A percentile compares a stretch with the other conserved stretches of the same genome.
phyloP scores from a whole-genome alignment of 345 rosid genomes.

The Eutrema heterophyllum region DNA sequence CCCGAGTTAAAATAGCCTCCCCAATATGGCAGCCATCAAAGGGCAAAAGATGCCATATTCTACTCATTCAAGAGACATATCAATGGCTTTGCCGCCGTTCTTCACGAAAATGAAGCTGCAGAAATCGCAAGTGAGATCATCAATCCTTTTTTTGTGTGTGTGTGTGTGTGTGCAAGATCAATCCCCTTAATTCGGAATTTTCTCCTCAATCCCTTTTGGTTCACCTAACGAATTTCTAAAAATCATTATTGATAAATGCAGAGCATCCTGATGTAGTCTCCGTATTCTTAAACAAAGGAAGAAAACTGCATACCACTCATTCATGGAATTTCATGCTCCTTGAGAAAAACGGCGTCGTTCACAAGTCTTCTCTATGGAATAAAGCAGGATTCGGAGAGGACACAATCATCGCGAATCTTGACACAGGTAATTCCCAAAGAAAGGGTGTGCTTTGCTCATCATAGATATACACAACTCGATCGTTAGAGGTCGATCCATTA shows the following conservation, averaged over 20 bases:
- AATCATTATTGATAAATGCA: conserved; percentile 7
- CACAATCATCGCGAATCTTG: conserved; percentile 56
- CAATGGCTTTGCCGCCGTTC: conserved; percentile 65
- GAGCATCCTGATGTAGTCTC: conserved; percentile 59
- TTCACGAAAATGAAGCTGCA: conserved; percentile 54
- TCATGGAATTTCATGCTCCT: conserved; percentile 66
- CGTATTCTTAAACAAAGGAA: conserved; percentile 50
- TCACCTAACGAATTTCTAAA: neutral
- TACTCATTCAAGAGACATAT: conserved; percentile 52
- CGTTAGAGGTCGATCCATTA: neutral
- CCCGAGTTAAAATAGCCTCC: too few relatives aligned
- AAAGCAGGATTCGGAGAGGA: conserved; percentile 47
- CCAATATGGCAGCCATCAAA: conserved; percentile 32
- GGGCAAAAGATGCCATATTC: conserved; percentile 51
- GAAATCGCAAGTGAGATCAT: conserved; percentile 45
- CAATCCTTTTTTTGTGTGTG: too few relatives aligned
- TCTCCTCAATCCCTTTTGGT: neutral
- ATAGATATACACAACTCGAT: neutral
- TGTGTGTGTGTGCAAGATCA: too few relatives aligned
- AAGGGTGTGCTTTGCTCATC: neutral
- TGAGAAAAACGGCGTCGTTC: conserved; percentile 37
- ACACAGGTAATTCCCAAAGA: conserved; percentile 36
- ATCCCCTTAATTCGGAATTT: neutral
- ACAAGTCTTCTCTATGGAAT: conserved; percentile 39
- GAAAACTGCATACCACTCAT: conserved; percentile 49